phyloP scores from a whole-genome alignment of 768 basidiomycete species.

The Mycena venus region DNA sequence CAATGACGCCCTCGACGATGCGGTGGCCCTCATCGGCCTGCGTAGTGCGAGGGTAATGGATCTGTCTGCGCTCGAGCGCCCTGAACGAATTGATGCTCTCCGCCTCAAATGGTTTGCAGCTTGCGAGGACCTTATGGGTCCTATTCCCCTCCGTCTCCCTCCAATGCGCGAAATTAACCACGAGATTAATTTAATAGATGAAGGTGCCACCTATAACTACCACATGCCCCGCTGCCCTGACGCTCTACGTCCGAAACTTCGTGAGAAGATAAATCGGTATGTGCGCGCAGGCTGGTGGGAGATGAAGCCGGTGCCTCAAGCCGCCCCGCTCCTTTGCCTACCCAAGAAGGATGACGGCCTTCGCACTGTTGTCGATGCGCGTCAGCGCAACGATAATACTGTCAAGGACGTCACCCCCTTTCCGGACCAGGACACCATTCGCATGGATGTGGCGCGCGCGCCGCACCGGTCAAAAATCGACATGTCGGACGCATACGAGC shows the following conservation, averaged over 20 bases:
- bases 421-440: background rate
- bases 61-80: too few relatives aligned
- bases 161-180: slow-evolving; percentile 29
- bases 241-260: slow-evolving; percentile 24
- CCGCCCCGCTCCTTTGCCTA: slow-evolving; percentile 42
- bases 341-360: slow-evolving; percentile 44
- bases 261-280: slow-evolving; percentile 14
- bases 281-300: slow-evolving; percentile 26
- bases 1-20: background rate
- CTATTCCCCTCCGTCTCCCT: background rate
- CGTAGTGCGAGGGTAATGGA: background rate
- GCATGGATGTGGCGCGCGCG: background rate
- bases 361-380: slow-evolving; percentile 49
- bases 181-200: slow-evolving; percentile 44
- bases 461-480: slow-evolving; percentile 46
- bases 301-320: slow-evolving; percentile 28
- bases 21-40: too few relatives aligned
- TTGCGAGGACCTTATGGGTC: background rate
- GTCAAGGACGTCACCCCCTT: slow-evolving; percentile 54
- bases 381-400: slow-evolving; percentile 57
- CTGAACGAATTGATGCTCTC: too few relatives aligned
- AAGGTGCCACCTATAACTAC: slow-evolving; percentile 29
- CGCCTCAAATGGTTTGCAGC: background rate
- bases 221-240: slow-evolving; percentile 42
- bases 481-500: slow-evolving; percentile 51